A percentile compares a stretch with the other conserved stretches of the same genome.
Evolutionary conservation across 768 basidiomycete species (phyloP).

Genomic region (Lactarius trivialis): DNA sequence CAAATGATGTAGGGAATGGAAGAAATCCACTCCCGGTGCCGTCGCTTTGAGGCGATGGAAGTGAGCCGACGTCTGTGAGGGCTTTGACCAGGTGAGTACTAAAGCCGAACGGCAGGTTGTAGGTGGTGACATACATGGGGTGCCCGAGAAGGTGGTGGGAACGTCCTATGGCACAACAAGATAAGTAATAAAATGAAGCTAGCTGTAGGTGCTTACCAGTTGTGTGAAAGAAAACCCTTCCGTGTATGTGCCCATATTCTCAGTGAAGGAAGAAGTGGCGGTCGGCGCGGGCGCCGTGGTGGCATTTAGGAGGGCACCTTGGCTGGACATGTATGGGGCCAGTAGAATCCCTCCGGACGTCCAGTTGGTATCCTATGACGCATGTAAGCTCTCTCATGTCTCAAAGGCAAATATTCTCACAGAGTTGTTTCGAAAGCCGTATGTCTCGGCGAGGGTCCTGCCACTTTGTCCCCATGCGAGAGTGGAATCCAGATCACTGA

Average conservation of each 20-base stretch:
- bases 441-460: too few species aligned
- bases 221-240: not conserved
- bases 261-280: not conserved
- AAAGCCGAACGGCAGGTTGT: fast-evolving
- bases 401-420: not conserved
- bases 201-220: not conserved
- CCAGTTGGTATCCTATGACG: not conserved
- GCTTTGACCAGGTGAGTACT: not conserved
- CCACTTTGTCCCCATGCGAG: too few species aligned
- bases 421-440: not conserved
- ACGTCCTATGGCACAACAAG: not conserved
- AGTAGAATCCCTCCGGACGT: not conserved
- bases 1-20: not conserved
- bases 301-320: too few species aligned
- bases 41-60: not conserved
- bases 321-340: too few species aligned
- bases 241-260: fast-evolving
- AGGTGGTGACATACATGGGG: not conserved
- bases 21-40: too few species aligned
- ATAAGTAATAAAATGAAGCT: not conserved
- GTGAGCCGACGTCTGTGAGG: not conserved
- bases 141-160: not conserved
- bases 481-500: not conserved
- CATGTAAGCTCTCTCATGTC: not conserved
- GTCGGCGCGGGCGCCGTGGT: too few species aligned